Base-by-base conservation (phyloP, 2,329 filamentous ascomycete genomes). In the Cladobotryum protrusum region DNA sequence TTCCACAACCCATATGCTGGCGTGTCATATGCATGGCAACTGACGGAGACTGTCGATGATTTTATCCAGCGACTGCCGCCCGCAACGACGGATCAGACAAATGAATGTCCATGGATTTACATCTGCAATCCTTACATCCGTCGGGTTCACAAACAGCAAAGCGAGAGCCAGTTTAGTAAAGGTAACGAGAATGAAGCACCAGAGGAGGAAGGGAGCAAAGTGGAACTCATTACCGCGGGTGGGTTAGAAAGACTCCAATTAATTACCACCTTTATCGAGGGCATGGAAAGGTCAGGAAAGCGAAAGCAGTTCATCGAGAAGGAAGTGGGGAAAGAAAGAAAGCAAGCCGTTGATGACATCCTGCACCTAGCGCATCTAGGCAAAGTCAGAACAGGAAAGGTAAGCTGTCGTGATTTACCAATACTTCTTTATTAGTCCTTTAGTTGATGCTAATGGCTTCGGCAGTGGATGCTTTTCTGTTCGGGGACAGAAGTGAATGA, bases 381-480 rank as follows among this genome's bases (percentile, higher is more conserved):
- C 13, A 73, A 75, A 19, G 75, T 87, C 12, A 73, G 79, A 1
- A 72, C 73, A 37, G 88, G 88, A 47, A 93, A 92, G 74, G 82
- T 80, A 62, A 15, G 45, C 49, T 34, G 15, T 18, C 5, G 3
- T 29, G 6, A 35, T 6, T n/a, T 13, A 47, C 9, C 1, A 4
- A 40, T 19, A 12, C 6, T 6, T 39, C 9, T 12, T 2, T 42
- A 20, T 45, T n/a, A 49, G 3, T 12, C 24, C 15, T 32, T 24
- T 3, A 43, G 42, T 2, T 12, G 2, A 13, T n/a, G 17, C 8
- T n/a, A 24, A 33, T 5, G 11, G 11, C 2, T 29, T 15, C 32
- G 9, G 7, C 34, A 86, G 81, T 91, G 87, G 87, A 86, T 91
- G 82, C 63, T 92, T 1, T 90, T 89, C 56, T 79, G 77, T 12